Evolutionary conservation across 2,329 filamentous ascomycete species (phyloP), one percentile per base, ranked within the genome.

Genomic region (Apiospora hydei): DNA sequence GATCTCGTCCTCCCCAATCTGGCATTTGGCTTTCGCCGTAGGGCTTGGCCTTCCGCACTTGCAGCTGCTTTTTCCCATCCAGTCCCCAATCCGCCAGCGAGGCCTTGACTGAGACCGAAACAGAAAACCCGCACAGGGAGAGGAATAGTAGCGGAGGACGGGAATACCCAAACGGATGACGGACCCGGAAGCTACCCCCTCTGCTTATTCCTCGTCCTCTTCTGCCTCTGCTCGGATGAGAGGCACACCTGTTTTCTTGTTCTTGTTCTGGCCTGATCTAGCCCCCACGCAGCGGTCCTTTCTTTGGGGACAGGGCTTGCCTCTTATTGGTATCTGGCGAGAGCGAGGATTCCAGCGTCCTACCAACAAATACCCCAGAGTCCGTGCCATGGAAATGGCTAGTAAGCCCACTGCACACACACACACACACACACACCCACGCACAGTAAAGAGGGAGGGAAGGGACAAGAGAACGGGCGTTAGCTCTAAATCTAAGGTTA

Each of bases 401-500:
- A 64, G n/a, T 18, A 41, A n/a, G 18, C 41, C 16, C 4, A 21
- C 46, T n/a, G 57, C n/a, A n/a, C n/a, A n/a, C n/a, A n/a, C n/a
- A 41, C 30, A 2, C 18, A 24, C 30, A n/a, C 30, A n/a, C 26
- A 30, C 26, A 30, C 26, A 41, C 30, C 0, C 18, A 24, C 30
- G 14, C 30, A n/a, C 18, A 18, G 26, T 8, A 34, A 57, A 38
- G 5, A 5, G 34, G 34, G 51, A 57, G 51, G 24, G 6, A 38
- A 38, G 16, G 16, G 53, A 64, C 34, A 41, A 64, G 57, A 64
- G 10, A 13, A 24, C 13, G 30, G 57, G 57, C 57, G 57, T 41
- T 41, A 41, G 57, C 34, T n/a, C 34, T 64, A 64, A 64, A 64
- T 64, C 34, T 64, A 64, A 64, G 57, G 57, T 64, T 64, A 64